Evolutionary conservation across 345 rosid genomes (phyloP).

Genomic region (Raphanus raphanistrum): DNA sequence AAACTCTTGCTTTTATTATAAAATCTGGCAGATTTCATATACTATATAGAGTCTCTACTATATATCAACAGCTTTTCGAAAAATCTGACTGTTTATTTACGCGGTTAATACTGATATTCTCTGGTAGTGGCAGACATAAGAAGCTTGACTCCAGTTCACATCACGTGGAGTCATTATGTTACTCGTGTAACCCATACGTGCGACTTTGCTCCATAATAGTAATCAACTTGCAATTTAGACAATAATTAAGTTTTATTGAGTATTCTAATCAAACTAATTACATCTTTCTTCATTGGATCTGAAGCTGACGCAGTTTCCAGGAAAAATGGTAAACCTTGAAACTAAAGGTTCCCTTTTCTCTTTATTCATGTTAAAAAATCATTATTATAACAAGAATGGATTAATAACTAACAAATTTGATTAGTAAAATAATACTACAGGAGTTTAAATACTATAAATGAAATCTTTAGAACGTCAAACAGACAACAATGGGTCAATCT

Average conservation of each 20-base stretch:
- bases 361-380: conserved; percentile 20
- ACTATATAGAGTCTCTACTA: neutral
- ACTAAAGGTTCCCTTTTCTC: conserved; percentile 24
- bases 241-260: neutral
- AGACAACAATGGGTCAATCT: conserved; percentile 37
- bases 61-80: neutral
- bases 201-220: conserved; percentile 20
- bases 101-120: neutral
- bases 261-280: neutral
- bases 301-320: conserved; percentile 41
- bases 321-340: conserved; percentile 38
- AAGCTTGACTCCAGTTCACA: conserved; percentile 30
- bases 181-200: conserved; percentile 25
- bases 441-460: conserved; percentile 12
- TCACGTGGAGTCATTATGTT: conserved; percentile 28
- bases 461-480: conserved; percentile 15
- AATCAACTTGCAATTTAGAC: conserved; percentile 7
- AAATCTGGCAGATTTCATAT: conserved; percentile 2
- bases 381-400: conserved; percentile 2
- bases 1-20: neutral
- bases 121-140: conserved; percentile 35
- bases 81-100: too few relatives aligned
- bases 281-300: conserved; percentile 38
- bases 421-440: neutral
- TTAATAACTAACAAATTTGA: conserved; percentile 22